Evolutionary conservation across 2,329 filamentous ascomycete species (phyloP), one percentile per base, ranked within the genome.

Genomic region (Fusarium armeniacum): DNA sequence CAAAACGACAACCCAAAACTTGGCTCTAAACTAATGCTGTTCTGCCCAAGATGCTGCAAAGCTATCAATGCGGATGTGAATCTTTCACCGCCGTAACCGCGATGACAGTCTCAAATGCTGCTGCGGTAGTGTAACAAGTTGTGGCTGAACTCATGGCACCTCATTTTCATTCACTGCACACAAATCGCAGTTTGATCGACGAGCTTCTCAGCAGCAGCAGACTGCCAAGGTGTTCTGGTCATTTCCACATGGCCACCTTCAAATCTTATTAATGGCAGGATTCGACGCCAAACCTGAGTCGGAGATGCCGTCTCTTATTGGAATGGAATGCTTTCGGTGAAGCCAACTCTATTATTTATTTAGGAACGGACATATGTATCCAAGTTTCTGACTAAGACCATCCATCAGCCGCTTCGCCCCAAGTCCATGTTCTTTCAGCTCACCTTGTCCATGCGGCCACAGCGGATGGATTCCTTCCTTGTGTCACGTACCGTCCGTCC

Each of bases 11-110:
- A 53, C 62, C 63, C 67, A 70, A 62, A 50, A 62, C 65, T 68
- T 57, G 53, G 58, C 67, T 67, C 67, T 65, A 64, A 60, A 68
- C 67, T 65, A 67, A 60, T 70, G 67, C 63, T 58, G 59, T 36
- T 58, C 63, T 70, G 47, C 67, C 63, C 57, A 56, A 69, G 67
- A 63, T 50, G 58, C 63, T 55, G 67, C 67, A 69, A 63, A 69
- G 66, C 52, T 55, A 71, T 71, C 52, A 56, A 69, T 69, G 52
- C 22, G 52, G 65, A 54, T 51, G 41, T 32, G 24, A 65, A 52
- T 49, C 58, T 45, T 51, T 62, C 61, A 45, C 71, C 71, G 71
- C 71, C 50, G 53, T 66, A 70, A 61, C 56, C 32, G 28, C 40
- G 36, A 44, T 33, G 43, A 54, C 60, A 65, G 53, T 54, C 56